Evolutionary conservation across 129 eudicot genomes (phyloP).

Genomic region (Logfia minima): DNA sequence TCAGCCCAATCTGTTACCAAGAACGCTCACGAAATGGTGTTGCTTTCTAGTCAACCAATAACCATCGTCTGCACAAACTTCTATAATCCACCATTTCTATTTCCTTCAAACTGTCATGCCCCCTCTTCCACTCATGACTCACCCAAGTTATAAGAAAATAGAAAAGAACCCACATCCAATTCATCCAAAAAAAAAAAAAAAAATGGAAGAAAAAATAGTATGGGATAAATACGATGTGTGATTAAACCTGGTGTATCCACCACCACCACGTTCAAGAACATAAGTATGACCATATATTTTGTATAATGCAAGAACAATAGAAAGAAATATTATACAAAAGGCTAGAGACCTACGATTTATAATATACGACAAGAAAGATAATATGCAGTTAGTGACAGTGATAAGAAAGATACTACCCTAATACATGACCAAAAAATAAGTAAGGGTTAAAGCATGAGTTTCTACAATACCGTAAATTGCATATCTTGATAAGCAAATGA

Average conservation of each 20-base stretch:
- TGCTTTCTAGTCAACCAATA: background rate
- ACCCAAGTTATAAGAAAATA: conserved; percentile 16
- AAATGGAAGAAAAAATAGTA: background rate
- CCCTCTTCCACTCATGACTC: conserved; percentile 33
- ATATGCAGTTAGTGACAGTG: background rate
- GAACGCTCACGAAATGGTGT: background rate
- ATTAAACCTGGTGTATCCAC: background rate
- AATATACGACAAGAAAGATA: background rate
- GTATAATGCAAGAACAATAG: background rate
- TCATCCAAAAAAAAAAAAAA: background rate
- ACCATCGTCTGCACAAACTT: conserved; percentile 26
- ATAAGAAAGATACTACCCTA: background rate
- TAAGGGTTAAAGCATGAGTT: background rate
- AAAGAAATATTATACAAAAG: background rate
- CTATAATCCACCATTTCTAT: conserved; percentile 15
- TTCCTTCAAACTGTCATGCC: conserved; percentile 21
- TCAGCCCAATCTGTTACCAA: conserved; percentile 2
- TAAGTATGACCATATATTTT: background rate
- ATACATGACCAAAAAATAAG: background rate
- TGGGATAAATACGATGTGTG: conserved; percentile 13
- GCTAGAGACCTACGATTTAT: background rate
- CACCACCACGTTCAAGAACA: background rate
- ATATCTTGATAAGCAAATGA: background rate
- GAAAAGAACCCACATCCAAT: background rate
- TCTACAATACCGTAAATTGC: background rate